These are phyloP conservation scores for Carex scoparia DNA, from an alignment of 176 grass and related monocot genomes.

Conservation along the genomic window DNA sequence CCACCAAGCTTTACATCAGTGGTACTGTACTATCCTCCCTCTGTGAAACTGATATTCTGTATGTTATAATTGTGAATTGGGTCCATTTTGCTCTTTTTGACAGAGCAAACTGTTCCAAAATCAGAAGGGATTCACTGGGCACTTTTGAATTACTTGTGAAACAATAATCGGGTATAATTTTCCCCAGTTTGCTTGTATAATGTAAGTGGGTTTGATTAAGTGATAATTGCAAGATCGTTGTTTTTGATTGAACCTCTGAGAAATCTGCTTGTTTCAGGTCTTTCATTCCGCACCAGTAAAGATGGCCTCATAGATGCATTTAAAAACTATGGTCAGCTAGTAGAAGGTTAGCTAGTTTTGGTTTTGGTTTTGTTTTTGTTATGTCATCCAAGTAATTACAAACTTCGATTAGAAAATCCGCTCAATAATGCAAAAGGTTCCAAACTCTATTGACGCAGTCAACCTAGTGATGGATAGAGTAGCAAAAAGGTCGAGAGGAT, in stretches of 20 bases:
- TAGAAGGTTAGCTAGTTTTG: constrained; percentile 38
- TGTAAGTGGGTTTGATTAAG: neutral
- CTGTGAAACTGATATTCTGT: neutral
- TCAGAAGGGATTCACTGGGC: neutral
- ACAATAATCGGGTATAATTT: neutral
- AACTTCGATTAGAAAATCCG: neutral
- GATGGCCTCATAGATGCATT: constrained; percentile 53
- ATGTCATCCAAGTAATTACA: neutral
- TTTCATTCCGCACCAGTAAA: constrained; percentile 63
- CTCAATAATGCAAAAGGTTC: neutral
- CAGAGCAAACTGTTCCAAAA: neutral
- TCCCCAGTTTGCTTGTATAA: neutral
- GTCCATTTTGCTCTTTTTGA: neutral
- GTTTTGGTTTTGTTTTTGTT: neutral
- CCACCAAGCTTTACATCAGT: constrained; percentile 56
- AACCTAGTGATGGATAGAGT: constrained; percentile 67
- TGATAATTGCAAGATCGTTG: neutral
- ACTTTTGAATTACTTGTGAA: neutral
- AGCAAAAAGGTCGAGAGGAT: constrained; percentile 58
- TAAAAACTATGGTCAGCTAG: constrained; percentile 54
- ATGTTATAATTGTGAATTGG: neutral
- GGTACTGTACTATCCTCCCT: constrained; percentile 25
- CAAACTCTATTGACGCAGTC: constrained; percentile 28
- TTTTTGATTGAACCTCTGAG: too few relatives aligned
- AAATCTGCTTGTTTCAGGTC: constrained; percentile 31